These are phyloP conservation scores for Euphorbia lathyris DNA, from an alignment of 345 rosid species.

Conservation along the genomic window DNA sequence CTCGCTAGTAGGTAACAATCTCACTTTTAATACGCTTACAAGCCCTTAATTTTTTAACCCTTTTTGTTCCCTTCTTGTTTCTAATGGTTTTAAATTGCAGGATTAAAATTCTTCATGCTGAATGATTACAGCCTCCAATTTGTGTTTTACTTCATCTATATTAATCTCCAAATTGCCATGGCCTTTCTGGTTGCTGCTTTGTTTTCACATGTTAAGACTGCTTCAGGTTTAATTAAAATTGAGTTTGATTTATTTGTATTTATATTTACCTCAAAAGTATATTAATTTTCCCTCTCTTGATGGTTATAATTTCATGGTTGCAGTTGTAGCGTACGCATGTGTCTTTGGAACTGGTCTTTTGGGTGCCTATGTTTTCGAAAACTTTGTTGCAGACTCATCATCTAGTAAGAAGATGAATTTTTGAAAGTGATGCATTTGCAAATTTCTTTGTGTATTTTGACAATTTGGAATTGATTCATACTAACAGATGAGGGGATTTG, in stretches of 20 bases:
- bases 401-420: conserved; percentile 55
- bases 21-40: not conserved
- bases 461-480: too few species aligned
- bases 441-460: too few species aligned
- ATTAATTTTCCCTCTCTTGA: conserved; percentile 13
- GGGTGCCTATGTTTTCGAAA: conserved; percentile 63
- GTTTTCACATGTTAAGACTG: conserved; percentile 73
- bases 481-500: not conserved
- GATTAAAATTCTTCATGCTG: conserved; percentile 62
- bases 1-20: conserved; percentile 54
- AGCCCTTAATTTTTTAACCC: not conserved
- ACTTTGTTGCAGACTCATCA: conserved; percentile 50
- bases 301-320: conserved; percentile 18
- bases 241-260: conserved; percentile 1
- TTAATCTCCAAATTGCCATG: conserved; percentile 76
- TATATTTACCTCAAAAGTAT: conserved; percentile 1
- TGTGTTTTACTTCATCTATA: conserved; percentile 59
- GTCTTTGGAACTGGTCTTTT: conserved; percentile 84
- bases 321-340: conserved; percentile 60
- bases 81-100: conserved; percentile 43
- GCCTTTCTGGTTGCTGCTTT: conserved; percentile 66
- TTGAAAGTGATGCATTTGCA: conserved; percentile 3
- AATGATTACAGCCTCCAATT: conserved; percentile 71
- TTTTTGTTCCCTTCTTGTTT: conserved; percentile 15
- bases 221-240: conserved; percentile 55